phyloP scores from a whole-genome alignment of 2,329 filamentous ascomycete species.

The Chaetomium sp. region DNA sequence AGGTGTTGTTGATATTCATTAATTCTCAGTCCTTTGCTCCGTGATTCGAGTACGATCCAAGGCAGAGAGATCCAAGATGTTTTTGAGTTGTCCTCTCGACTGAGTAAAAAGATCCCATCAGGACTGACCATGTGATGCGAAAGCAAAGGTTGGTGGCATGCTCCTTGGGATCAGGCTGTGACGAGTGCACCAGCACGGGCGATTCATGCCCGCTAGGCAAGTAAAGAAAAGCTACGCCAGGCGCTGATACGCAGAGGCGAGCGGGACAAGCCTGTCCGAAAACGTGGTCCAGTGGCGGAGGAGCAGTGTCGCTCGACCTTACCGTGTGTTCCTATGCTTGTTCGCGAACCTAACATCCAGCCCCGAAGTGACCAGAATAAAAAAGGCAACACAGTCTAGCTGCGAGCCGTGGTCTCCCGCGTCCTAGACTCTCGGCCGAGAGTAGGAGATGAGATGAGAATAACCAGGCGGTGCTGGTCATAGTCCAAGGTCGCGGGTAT shows the following conservation, averaged over 20 bases:
- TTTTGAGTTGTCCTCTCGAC: not conserved
- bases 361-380: not conserved
- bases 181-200: not conserved
- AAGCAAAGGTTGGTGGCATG: not conserved
- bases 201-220: not conserved
- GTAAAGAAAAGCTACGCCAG: slow-evolving; percentile 6
- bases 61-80: not conserved
- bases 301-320: slow-evolving; percentile 19
- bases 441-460: not conserved
- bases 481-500: not conserved
- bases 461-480: not conserved
- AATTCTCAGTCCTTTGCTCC: not conserved
- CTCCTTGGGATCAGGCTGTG: not conserved
- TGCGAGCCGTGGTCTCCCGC: not conserved
- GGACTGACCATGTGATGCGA: not conserved
- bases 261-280: not conserved
- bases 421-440: slow-evolving; percentile 8
- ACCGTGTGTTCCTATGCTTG: slow-evolving; percentile 19
- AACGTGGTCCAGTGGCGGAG: not conserved
- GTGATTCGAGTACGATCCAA: not conserved
- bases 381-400: not conserved
- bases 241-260: not conserved
- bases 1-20: not conserved
- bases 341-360: not conserved
- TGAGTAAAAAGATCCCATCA: not conserved